Base-by-base conservation (phyloP, 2,329 filamentous ascomycete species). In the Scedosporium aurantiacum region DNA sequence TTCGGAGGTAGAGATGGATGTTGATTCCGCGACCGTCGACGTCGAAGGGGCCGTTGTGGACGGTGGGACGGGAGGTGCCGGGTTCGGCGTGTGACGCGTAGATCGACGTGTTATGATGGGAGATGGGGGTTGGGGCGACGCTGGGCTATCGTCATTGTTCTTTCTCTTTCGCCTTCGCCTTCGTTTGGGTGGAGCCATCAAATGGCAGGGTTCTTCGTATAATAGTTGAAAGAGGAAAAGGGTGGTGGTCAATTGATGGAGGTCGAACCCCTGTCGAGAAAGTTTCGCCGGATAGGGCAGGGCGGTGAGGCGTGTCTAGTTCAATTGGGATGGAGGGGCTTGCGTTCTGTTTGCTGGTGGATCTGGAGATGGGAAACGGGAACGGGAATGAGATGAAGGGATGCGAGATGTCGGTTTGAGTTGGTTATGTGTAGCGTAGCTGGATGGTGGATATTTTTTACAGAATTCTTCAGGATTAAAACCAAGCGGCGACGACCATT, bases 41-140 rank as follows among this genome's bases (percentile, higher is more conserved):
- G 66, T 43, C 66, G 66, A 41, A 65, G 65, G 14, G 68, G 67
- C 6, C 68, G 67, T 60, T 66, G 64, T n/a, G 67, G 69, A 56
- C 40, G 68, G 65, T 65, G 67, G 69, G 57, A 71, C 68, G 40
- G 70, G 66, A 52, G 69, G 71, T 58, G 73, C 71, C 63, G 71
- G 65, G 54, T 69, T 69, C 59, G 73, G 71, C 8, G 70, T 69
- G 54, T 68, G 68, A 67, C 67, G 68, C 66, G 68, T 67, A 54
- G 66, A 64, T 63, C 67, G 67, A 65, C 68, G 68, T 63, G 67
- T 57, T 45, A 45, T 21, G 14, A 32, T 52, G 50, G 47, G 47
- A 4, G 59, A n/a, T 27, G 28, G 59, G 4, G 28, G 16, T 12
- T 41, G 32, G 32, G 32, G 32, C 8, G 32, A 10, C 32, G 32